These are phyloP conservation scores for Phytopythium helicoides DNA, from an alignment of 352 stramenopile species.

Conservation along the genomic window DNA sequence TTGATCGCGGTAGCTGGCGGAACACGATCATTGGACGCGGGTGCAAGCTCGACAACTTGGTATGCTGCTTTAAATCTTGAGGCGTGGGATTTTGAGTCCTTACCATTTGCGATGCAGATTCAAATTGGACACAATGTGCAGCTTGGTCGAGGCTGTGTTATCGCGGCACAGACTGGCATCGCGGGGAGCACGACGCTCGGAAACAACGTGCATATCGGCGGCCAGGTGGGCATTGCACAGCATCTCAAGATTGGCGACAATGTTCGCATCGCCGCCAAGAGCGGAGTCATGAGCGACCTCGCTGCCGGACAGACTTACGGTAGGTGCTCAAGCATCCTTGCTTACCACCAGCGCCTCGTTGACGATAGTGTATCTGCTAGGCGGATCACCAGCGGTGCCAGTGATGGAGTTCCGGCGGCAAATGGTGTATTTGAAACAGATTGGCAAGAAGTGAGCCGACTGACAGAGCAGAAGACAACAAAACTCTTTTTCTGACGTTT, in stretches of 20 bases:
- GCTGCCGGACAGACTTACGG: constrained; percentile 53
- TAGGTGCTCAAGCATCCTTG: constrained; percentile 8
- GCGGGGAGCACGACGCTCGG: constrained; percentile 78
- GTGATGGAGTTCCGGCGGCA: constrained; percentile 82
- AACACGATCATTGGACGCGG: constrained; percentile 69
- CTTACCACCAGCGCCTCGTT: too few species aligned
- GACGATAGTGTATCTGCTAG: constrained; percentile 11
- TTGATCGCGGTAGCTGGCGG: constrained; percentile 84
- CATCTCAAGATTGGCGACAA: constrained; percentile 79
- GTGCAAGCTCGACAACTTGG: constrained; percentile 85
- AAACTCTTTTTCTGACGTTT: not conserved
- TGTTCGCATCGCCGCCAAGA: constrained; percentile 84
- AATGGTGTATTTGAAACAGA: constrained; percentile 47
- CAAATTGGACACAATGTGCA: constrained; percentile 88
- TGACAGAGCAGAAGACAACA: not conserved
- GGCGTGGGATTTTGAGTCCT: too few species aligned
- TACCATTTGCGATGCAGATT: constrained; percentile 36
- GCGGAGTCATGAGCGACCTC: constrained; percentile 78
- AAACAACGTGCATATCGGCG: constrained; percentile 72
- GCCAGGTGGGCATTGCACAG: constrained; percentile 83
- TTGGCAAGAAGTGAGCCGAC: constrained; percentile 40
- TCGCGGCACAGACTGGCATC: constrained; percentile 81
- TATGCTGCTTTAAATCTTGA: constrained; percentile 10
- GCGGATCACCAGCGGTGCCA: constrained; percentile 66
- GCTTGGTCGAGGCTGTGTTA: constrained; percentile 63